Evolutionary conservation across 495 filamentous ascomycete genomes (phyloP).

Genomic region (Aspergillus egyptiacus): DNA sequence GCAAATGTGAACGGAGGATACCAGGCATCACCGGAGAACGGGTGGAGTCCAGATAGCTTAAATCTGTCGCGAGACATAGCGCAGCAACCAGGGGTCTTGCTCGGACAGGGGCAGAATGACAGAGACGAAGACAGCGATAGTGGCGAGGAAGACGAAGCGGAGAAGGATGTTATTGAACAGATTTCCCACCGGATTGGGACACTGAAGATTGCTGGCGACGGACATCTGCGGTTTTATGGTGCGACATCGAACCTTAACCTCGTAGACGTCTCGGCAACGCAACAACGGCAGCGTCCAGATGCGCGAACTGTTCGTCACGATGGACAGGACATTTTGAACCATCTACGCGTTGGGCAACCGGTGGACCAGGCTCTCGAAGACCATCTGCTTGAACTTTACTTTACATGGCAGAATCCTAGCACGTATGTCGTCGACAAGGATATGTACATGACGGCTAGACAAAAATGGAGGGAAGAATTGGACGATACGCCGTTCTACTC

Average conservation of each 20-base stretch:
- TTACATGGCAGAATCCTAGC: slow-evolving; percentile 48
- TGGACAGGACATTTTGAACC: slow-evolving; percentile 42
- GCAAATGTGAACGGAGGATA: slow-evolving; percentile 28
- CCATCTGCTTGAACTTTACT: slow-evolving; percentile 45
- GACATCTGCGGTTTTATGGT: slow-evolving; percentile 45
- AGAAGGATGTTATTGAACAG: slow-evolving; percentile 43
- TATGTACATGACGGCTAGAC: slow-evolving; percentile 40
- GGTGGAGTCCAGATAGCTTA: slow-evolving; percentile 27
- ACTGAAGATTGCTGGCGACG: slow-evolving; percentile 44
- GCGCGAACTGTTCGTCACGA: slow-evolving; percentile 42
- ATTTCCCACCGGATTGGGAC: slow-evolving; percentile 44
- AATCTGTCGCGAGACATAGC: slow-evolving; percentile 31
- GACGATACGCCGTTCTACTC: slow-evolving; percentile 46
- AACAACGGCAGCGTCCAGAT: slow-evolving; percentile 48
- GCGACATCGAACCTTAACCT: slow-evolving; percentile 46
- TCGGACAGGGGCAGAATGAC: slow-evolving; percentile 19
- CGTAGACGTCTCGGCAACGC: slow-evolving; percentile 40
- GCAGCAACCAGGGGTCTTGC: slow-evolving; percentile 28
- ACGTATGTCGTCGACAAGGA: slow-evolving; percentile 46
- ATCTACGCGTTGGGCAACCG: slow-evolving; percentile 37
- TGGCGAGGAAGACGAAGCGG: slow-evolving; percentile 41
- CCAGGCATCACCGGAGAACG: slow-evolving; percentile 20
- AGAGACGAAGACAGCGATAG: slow-evolving; percentile 35
- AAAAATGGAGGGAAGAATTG: slow-evolving; percentile 37
- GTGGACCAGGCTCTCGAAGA: slow-evolving; percentile 40